Base-by-base conservation (phyloP, 2,329 filamentous ascomycete genomes). In the Dendrostoma leiphaemia region DNA sequence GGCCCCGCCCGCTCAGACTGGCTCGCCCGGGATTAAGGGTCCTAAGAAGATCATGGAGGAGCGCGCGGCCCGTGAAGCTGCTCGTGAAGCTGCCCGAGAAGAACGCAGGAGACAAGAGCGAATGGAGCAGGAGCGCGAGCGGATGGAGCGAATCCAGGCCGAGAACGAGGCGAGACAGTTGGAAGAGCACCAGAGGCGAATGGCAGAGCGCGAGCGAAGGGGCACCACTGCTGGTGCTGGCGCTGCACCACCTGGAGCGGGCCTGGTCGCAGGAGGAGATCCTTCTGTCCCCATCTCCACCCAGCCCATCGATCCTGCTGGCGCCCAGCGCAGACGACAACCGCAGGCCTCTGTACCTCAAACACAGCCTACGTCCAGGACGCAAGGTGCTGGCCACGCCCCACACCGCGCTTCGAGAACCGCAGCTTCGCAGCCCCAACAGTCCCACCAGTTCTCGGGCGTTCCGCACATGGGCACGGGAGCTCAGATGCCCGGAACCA, bases 21-120 rank as follows among this genome's bases (percentile, higher is more conserved):
- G 78, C 61, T 83, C 81, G 13, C 81, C 81, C 9, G 85, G 88
- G 24, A 89, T 97, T 57, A 84, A 88, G 62, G 92, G 91, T 32
- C 93, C 93, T 15, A 85, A 89, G 60, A 89, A 93, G 74, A 93
- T 97, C 64, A 96, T 97, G 92, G 85, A 90, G 70, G 86, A 92
- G 68, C 86, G 92, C 53, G 81, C 83, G 52, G 89, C 89, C 60
- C 82, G 92, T 59, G 90, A 95, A 69, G 83, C 83, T 52, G 89
- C 89, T 60, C 82, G 92, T 59, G 90, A 95, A 69, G 83, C 81
- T 66, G 84, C 87, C 24, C 77, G 86, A 54, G 48, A 51, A 29
- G 54, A 58, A 44, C 56, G 55, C 12, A 49, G 31, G 47, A 38
- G 47, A 31, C 81, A 84, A 59, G 80, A 82, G 62, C 86, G 86